These are phyloP conservation scores for Amanita polypyramis DNA, from an alignment of 768 basidiomycete species.

Conservation along the genomic window DNA sequence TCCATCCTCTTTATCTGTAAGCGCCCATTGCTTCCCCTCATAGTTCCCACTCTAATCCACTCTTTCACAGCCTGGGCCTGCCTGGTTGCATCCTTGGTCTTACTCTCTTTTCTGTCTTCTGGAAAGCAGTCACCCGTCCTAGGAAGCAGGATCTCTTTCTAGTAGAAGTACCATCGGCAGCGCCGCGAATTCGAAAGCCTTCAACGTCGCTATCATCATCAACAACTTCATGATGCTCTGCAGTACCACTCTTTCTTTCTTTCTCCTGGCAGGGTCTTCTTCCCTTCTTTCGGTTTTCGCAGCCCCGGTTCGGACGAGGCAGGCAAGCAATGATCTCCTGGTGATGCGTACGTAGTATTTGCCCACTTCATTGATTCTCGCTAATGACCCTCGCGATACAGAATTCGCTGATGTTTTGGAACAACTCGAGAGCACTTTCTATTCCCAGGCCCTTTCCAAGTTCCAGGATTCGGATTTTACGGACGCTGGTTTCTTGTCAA, in stretches of 20 bases:
- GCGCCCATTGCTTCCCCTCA: too few species aligned
- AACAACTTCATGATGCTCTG: too few species aligned
- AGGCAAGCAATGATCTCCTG: constrained; percentile 36
- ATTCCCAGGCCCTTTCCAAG: constrained; percentile 50
- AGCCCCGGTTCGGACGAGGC: constrained; percentile 33
- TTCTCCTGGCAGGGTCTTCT: too few species aligned
- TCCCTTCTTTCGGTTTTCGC: constrained; percentile 31
- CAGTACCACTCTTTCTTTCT: too few species aligned
- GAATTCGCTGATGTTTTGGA: constrained; percentile 74
- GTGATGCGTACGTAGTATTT: constrained; percentile 47
- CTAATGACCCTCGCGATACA: constrained; percentile 17
- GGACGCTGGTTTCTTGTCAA: constrained; percentile 51
- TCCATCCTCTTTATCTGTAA: too few species aligned
- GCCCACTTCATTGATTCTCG: background rate
- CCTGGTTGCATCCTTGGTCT: constrained; percentile 59
- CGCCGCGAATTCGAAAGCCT: constrained; percentile 32
- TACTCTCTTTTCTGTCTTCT: constrained; percentile 22
- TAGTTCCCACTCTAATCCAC: too few species aligned
- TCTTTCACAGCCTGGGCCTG: too few species aligned
- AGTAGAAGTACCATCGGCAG: constrained; percentile 14
- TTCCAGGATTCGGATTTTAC: constrained; percentile 58
- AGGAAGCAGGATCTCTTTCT: constrained; percentile 9
- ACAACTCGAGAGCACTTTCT: constrained; percentile 62
- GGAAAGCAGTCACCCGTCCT: background rate
- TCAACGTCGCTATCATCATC: too few species aligned